Evolutionary conservation across 2,329 filamentous ascomycete genomes (phyloP).

Genomic region (Diaporthe vexans): DNA sequence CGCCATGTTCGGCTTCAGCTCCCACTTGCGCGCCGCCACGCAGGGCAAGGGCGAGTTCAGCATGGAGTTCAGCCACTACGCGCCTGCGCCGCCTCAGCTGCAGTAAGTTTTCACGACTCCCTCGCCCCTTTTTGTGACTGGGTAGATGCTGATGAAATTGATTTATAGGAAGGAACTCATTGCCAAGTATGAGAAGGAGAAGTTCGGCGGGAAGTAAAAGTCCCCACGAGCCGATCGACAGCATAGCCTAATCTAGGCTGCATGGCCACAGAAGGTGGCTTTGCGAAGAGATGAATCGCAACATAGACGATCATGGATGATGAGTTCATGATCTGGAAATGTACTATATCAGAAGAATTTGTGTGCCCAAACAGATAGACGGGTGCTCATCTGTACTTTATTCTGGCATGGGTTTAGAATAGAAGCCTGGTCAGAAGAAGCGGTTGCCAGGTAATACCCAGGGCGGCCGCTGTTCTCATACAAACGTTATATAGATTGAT

Average conservation of each 20-base stretch:
- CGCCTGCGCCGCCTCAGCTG: constrained; percentile 85
- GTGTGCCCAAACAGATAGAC: constrained; percentile 33
- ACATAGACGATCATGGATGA: constrained; percentile 30
- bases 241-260: constrained; percentile 35
- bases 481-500: constrained; percentile 27
- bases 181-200: constrained; percentile 70
- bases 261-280: neutral
- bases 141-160: constrained; percentile 40
- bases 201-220: constrained; percentile 29
- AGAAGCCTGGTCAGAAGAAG: constrained; percentile 20
- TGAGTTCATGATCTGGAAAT: constrained; percentile 28
- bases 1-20: constrained; percentile 97
- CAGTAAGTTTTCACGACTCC: constrained; percentile 74
- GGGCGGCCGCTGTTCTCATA: constrained; percentile 24
- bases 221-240: neutral
- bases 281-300: neutral
- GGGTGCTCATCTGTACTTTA: constrained; percentile 34
- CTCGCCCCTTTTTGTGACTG: constrained; percentile 42
- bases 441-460: neutral
- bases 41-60: constrained; percentile 99
- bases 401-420: constrained; percentile 20
- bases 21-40: constrained; percentile 89
- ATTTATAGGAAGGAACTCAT: constrained; percentile 67
- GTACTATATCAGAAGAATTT: constrained; percentile 30
- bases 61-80: constrained; percentile 99